A percentile compares a stretch with the other conserved stretches of the same genome.
phyloP scores from a whole-genome alignment of 2,329 filamentous ascomycete genomes.

The Davidsoniella virescens region DNA sequence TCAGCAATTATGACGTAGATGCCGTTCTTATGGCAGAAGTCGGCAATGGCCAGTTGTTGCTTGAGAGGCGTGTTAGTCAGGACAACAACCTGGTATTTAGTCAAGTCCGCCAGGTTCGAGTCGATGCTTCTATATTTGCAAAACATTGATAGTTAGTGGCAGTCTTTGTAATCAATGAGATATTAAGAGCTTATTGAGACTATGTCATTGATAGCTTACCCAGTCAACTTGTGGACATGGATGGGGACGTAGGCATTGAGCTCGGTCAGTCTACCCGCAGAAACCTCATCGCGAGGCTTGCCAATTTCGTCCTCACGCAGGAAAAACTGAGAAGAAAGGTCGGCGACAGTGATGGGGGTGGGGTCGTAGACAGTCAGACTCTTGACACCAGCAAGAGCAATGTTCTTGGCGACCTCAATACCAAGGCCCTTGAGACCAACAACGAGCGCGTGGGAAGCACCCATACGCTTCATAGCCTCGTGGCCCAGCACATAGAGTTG shows the following conservation, averaged over 20 bases:
- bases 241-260: conserved; percentile 95
- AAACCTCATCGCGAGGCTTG: conserved; percentile 75
- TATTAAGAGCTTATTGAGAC: no score
- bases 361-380: conserved; percentile 89
- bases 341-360: conserved; percentile 63
- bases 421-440: conserved; percentile 85
- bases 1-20: conserved; percentile 82
- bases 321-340: conserved; percentile 97
- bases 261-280: conserved; percentile 78
- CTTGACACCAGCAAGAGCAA: conserved; percentile 95
- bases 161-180: no score
- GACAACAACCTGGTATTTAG: conserved; percentile 84
- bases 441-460: conserved; percentile 83
- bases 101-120: conserved; percentile 63
- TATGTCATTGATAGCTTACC: conserved; percentile 22
- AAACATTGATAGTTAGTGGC: no score
- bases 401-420: conserved; percentile 97
- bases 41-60: conserved; percentile 67
- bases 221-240: conserved; percentile 48
- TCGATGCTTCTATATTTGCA: conserved; percentile 38
- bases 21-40: conserved; percentile 86
- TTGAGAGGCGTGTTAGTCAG: conserved; percentile 70
- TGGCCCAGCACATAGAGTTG: conserved; percentile 57
- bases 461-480: conserved; percentile 97
- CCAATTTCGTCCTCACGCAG: conserved; percentile 75